Conservation (phyloP, 768 basidiomycete genomes). For the Tulasnella sp. region DNA sequence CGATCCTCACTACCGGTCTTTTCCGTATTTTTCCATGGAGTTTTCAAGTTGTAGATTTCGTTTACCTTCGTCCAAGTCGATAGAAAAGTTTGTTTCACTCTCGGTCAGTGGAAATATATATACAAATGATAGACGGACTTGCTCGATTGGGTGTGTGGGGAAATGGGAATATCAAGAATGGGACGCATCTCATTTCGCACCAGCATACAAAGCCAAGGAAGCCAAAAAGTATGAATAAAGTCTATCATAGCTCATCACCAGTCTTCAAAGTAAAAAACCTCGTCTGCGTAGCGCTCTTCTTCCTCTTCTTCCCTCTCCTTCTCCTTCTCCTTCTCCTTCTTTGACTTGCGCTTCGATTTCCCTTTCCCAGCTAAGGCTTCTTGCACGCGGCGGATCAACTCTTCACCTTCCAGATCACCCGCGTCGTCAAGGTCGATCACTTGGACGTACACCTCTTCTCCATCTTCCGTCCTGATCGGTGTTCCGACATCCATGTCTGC, state of each 20-base stretch:
- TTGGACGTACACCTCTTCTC: not conserved
- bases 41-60: no score
- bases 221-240: no score
- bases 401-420: not conserved
- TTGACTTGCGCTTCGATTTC: constrained; percentile 39
- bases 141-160: no score
- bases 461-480: not conserved
- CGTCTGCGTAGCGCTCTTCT: constrained; percentile 23
- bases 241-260: no score
- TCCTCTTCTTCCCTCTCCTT: constrained; percentile 18
- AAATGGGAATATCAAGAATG: no score
- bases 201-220: no score
- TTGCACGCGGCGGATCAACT: not conserved
- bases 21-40: not conserved
- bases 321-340: constrained; percentile 37
- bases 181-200: no score
- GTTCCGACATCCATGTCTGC: not conserved
- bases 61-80: no score
- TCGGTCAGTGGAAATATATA: no score
- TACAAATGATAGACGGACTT: no score
- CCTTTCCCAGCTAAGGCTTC: constrained; percentile 32
- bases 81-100: no score
- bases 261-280: constrained; percentile 22
- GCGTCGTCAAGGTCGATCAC: constrained; percentile 8
- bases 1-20: not conserved